Conservation (phyloP, 139 green algal genomes). For the Chlamydomonas schloesseri region DNA sequence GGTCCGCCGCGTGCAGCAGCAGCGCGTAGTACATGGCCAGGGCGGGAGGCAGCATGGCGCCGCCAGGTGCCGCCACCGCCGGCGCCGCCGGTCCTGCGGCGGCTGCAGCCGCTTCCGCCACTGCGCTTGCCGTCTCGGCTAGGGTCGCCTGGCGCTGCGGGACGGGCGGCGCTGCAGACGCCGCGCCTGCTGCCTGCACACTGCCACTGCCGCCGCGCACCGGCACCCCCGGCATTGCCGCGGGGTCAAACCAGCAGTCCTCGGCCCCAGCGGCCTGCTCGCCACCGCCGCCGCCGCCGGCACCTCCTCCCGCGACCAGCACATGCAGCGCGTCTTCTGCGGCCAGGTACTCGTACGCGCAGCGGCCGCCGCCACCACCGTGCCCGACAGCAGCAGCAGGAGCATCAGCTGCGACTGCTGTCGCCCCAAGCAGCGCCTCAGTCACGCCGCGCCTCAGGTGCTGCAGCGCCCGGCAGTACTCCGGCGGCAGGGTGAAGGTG, state of each 20-base stretch:
- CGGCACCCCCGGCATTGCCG: not conserved
- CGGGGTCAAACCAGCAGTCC: constrained; percentile 26
- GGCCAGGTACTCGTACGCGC: constrained; percentile 5
- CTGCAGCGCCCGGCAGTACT: not conserved
- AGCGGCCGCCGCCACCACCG: not conserved
- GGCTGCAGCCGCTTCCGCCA: too few relatives aligned
- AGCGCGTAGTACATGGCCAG: not conserved
- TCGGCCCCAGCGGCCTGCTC: not conserved
- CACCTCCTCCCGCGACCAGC: not conserved
- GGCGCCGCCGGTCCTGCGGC: too few relatives aligned
- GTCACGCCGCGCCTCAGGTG: not conserved
- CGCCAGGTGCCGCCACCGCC: not conserved
- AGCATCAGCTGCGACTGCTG: too few relatives aligned
- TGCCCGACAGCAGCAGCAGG: too few relatives aligned
- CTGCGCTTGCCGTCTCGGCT: not conserved
- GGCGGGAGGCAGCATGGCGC: not conserved
- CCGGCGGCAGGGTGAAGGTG: not conserved
- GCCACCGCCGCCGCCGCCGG: not conserved
- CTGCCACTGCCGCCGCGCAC: not conserved
- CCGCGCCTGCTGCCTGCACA: too few relatives aligned
- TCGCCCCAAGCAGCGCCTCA: not conserved
- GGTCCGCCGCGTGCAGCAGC: constrained; percentile 1
- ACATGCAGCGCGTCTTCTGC: not conserved
- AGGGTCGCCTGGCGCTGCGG: constrained; percentile 23
- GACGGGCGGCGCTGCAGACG: too few relatives aligned